phyloP scores from a whole-genome alignment of 2,329 filamentous ascomycete genomes.

The Ilyonectria sp. region DNA sequence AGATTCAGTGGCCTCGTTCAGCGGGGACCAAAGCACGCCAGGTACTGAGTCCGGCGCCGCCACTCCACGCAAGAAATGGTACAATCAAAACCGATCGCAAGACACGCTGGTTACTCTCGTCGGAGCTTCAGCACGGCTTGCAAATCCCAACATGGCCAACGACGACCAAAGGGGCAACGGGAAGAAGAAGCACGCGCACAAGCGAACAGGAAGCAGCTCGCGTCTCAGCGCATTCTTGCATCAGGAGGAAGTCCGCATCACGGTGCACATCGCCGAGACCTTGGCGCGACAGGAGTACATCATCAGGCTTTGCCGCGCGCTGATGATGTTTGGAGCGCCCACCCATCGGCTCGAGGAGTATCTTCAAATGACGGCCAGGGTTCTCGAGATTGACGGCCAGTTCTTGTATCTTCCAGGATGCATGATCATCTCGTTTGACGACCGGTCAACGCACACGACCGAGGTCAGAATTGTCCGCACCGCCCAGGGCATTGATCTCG shows the following conservation, averaged over 20 bases:
- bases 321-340: conserved; percentile 92
- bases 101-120: conserved; percentile 64
- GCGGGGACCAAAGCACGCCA: conserved; percentile 51
- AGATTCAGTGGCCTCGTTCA: conserved; percentile 38
- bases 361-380: conserved; percentile 86
- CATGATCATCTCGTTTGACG: conserved; percentile 94
- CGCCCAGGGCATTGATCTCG: conserved; percentile 71
- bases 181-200: conserved; percentile 56
- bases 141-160: conserved; percentile 50
- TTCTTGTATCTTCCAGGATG: conserved; percentile 92
- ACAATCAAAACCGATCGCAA: conserved; percentile 62
- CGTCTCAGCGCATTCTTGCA: conserved; percentile 58
- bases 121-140: conserved; percentile 61
- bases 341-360: conserved; percentile 93
- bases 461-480: conserved; percentile 76
- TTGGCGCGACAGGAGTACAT: conserved; percentile 86
- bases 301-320: conserved; percentile 83
- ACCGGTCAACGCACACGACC: conserved; percentile 75
- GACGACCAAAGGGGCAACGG: conserved; percentile 37
- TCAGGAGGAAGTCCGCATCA: conserved; percentile 63
- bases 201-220: conserved; percentile 54
- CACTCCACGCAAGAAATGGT: conserved; percentile 64
- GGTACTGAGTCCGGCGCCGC: conserved; percentile 55
- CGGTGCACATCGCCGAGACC: conserved; percentile 73
- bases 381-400: conserved; percentile 88